Base-by-base conservation (phyloP, 2,329 filamentous ascomycete species). In the Alternaria infectoria region DNA sequence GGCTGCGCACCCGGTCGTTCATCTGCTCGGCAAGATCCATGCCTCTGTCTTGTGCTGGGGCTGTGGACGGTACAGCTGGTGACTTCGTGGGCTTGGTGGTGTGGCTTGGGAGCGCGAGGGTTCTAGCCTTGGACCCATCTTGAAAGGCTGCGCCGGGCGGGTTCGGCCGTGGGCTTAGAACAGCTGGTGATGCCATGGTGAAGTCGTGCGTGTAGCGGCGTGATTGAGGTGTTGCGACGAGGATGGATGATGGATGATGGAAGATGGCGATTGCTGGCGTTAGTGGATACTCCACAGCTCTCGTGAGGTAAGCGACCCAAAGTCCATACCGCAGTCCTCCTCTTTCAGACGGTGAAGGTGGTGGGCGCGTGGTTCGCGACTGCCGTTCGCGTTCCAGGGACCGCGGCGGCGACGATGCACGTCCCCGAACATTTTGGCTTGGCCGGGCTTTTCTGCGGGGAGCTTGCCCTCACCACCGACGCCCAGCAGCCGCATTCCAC, bases 1-100 rank as follows among this genome's bases (percentile, higher is more conserved):
- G 97, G 70, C 88, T 87, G 80, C 93, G 93, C 75, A 83, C 80
- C 36, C 81, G 74, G 9, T 81, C 77, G 68, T 86, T 85, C 68
- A 85, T 81, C 62, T 83, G 80, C 67, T 84, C 83, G 11, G 83
- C 82, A 5, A 85, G 73, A 64, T 86, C 79, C 43, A 71, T 66
- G 17, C 65, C 69, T 15, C 69, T 72, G 47, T 74, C 71, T 49
- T 32, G 45, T 45, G 61, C 66, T 3, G 63, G 54, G 50, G 59
- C 68, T 44, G 67, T 57, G 32, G 63, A 61, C 9, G 67, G 36
- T 6, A 69, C 58, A 5, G 65, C 68, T 3, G 69, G 58, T 19
- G 66, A 64, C 49, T 54, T 59, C 7, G 49, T 51, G n/a, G 69
- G 59, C 55, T 69, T 65, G 40, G 69, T 66, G 40, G 57, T 70